These are phyloP conservation scores for Solanum arcanum DNA, from an alignment of 257 asterid genomes.

Conservation along the genomic window DNA sequence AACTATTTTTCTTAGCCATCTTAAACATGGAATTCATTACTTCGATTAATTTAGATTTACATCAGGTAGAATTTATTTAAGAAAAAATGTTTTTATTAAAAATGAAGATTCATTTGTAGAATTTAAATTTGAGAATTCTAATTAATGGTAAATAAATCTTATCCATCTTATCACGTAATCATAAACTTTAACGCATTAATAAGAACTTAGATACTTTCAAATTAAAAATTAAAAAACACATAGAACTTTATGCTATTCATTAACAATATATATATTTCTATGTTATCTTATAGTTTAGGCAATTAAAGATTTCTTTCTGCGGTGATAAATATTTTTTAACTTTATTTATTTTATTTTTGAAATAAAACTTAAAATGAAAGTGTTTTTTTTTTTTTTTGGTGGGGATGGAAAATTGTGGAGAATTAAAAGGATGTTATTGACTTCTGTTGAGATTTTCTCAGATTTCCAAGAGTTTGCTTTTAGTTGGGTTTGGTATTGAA, in stretches of 20 bases:
- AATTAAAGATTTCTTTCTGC: background rate
- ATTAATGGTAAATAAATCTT: too few species aligned
- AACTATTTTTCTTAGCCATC: background rate
- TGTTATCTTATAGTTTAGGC: background rate
- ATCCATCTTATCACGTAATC: background rate
- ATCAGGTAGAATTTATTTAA: background rate
- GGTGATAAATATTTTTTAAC: background rate
- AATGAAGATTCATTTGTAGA: background rate
- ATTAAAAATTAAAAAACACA: too few species aligned
- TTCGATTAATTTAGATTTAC: background rate
- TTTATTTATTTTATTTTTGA: background rate
- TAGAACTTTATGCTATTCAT: too few species aligned
- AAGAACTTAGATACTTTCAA: too few species aligned
- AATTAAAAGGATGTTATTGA: background rate
- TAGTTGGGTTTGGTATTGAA: background rate
- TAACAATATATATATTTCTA: too few species aligned
- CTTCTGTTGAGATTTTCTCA: background rate
- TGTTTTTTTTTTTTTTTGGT: background rate
- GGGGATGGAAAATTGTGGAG: background rate
- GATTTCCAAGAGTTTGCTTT: background rate
- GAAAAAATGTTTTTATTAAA: rapidly evolving
- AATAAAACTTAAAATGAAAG: background rate
- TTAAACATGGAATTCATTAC: rapidly evolving
- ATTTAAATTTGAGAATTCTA: too few species aligned
- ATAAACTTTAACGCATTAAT: too few species aligned